Evolutionary conservation across 2,329 filamentous ascomycete genomes (phyloP), one percentile per base, ranked within the genome.

Genomic region (Fusarium temperatum): DNA sequence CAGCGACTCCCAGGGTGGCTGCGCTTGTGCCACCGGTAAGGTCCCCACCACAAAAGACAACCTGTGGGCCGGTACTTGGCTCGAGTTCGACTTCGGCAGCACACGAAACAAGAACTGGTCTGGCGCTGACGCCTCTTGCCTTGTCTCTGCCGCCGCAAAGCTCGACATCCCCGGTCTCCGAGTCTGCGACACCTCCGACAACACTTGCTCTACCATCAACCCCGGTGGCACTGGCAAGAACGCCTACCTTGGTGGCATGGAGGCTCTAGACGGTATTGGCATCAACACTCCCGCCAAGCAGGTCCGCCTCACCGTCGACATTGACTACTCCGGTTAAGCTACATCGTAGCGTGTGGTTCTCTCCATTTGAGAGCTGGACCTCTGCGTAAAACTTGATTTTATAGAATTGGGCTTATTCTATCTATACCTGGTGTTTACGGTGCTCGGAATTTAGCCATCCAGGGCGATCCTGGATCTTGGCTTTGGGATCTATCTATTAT

Each of bases 81-180:
- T 83, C 78, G 87, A 89, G 82, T 85, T 84, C 60, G 87, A 89
- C 81, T 84, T 85, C 53, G 84, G 72, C 67, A 85, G 83, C 81
- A 41, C 70, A 1, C 79, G 79, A 80, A 89, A 89, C 84, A 62
- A 74, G n/a, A 81, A 78, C 63, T 87, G 84, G 84, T 87, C 85
- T 7, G 87, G 87, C 45, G 85, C 84, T 66, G 87, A 89, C 64
- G 86, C 84, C 70, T 88, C 86, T 9, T 83, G 83, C 66, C 83
- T 89, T 15, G 85, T 87, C 47, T 81, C 83, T 74, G 68, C 76
- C 35, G 70, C 75, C 35, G 73, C 81, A 20, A 15, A 9, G 64
- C 24, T 68, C 5, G 5, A 67, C 8, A 81, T 83, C 58, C 81
- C 79, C 28, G 82, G 80, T 72, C 79, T 86, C 68, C 77, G 76